Percentiles rank a stretch among this genome's conserved stretches.
Evolutionary conservation across 2,329 filamentous ascomycete species (phyloP).

Genomic region (Cercospora sesami): DNA sequence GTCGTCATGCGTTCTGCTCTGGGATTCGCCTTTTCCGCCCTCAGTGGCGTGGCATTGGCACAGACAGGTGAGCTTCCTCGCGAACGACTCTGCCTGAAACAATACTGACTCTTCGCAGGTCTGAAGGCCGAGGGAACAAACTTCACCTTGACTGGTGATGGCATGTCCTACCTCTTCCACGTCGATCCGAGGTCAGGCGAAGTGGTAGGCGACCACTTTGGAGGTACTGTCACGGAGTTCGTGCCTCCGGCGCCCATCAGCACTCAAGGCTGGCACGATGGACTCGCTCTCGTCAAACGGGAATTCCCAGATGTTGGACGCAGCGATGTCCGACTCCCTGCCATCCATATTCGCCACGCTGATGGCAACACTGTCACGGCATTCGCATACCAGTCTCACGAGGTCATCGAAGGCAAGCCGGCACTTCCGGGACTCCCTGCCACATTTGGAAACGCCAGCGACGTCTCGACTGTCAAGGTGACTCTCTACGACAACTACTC

Average conservation of each 20-base stretch:
- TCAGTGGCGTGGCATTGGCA: conserved; percentile 1
- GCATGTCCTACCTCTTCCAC: conserved; percentile 64
- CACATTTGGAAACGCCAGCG: conserved; percentile 57
- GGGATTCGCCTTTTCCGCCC: neutral
- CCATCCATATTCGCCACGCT: conserved; percentile 60
- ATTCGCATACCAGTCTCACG: conserved; percentile 59
- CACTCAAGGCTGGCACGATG: conserved; percentile 56
- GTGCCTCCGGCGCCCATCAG: conserved; percentile 46
- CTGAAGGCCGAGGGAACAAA: conserved; percentile 56
- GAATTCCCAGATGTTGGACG: conserved; percentile 66
- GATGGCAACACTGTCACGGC: conserved; percentile 60
- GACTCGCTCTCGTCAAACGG: conserved; percentile 54
- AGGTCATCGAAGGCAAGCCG: conserved; percentile 59
- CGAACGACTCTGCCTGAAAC: neutral
- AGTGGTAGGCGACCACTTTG: conserved; percentile 62
- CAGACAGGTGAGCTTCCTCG: conserved; percentile 8
- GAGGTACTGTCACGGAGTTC: conserved; percentile 56
- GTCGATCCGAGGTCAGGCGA: conserved; percentile 59
- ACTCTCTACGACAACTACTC: conserved; percentile 61
- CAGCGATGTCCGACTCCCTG: conserved; percentile 63
- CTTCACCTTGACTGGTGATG: conserved; percentile 58
- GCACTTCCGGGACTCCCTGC: conserved; percentile 57
- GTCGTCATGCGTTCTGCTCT: neutral
- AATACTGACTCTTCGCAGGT: conserved; percentile 40
- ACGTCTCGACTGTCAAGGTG: conserved; percentile 61